Conservation (phyloP, 2,329 filamentous ascomycete species). For the Paracorniculantispora psalliotae region DNA sequence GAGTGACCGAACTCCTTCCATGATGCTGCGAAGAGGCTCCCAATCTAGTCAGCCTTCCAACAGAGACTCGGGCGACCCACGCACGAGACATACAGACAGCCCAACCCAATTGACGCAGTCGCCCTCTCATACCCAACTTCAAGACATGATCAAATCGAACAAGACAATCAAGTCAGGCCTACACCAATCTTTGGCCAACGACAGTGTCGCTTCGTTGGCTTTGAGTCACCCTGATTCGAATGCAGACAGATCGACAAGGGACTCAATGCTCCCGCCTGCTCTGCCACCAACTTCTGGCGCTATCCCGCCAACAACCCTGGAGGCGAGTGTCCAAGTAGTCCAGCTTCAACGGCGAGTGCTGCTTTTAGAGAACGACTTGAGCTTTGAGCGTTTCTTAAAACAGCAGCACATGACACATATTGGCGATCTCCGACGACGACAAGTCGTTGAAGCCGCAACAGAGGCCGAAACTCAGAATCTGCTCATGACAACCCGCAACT, state of each 20-base stretch:
- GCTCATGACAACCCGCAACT: constrained; percentile 67
- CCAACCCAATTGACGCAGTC: constrained; percentile 49
- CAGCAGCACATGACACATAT: constrained; percentile 80
- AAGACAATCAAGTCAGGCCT: constrained; percentile 53
- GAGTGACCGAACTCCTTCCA: constrained; percentile 33
- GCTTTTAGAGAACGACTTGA: constrained; percentile 71
- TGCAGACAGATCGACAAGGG: constrained; percentile 32
- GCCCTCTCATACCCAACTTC: constrained; percentile 50
- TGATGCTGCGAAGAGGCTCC: constrained; percentile 37
- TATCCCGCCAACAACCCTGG: constrained; percentile 24
- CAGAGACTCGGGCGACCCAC: constrained; percentile 40
- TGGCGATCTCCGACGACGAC: constrained; percentile 68
- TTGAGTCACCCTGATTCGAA: constrained; percentile 46
- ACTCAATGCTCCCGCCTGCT: constrained; percentile 24
- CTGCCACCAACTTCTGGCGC: constrained; percentile 19
- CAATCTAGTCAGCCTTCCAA: constrained; percentile 48
- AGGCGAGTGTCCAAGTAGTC: constrained; percentile 37
- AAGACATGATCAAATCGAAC: constrained; percentile 57
- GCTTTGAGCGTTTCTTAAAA: constrained; percentile 79
- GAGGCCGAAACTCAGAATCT: constrained; percentile 81
- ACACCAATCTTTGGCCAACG: constrained; percentile 51
- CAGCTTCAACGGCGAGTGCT: constrained; percentile 70
- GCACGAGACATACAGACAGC: constrained; percentile 47
- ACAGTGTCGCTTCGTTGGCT: constrained; percentile 51
- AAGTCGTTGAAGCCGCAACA: constrained; percentile 70